phyloP scores from a whole-genome alignment of 768 basidiomycete species.

The Royoungia palumana region DNA sequence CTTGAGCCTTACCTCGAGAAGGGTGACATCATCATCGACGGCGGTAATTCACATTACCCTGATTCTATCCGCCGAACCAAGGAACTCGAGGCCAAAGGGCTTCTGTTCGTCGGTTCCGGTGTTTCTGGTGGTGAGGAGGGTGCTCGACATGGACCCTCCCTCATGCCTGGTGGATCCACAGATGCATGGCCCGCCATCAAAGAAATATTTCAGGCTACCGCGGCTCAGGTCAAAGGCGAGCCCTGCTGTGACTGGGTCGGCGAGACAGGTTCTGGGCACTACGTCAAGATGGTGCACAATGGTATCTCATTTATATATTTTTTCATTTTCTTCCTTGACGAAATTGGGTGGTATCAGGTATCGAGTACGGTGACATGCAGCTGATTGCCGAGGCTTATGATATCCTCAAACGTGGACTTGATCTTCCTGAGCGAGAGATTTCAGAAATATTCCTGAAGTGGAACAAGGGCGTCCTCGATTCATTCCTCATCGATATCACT shows the following conservation, averaged over 20 bases:
- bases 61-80: slow-evolving; percentile 93
- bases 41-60: slow-evolving; percentile 99
- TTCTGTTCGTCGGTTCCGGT: slow-evolving; percentile 97
- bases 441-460: slow-evolving; percentile 90
- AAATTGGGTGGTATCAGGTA: slow-evolving; percentile 55
- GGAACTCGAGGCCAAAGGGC: slow-evolving; percentile 91
- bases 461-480: slow-evolving; percentile 99
- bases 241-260: slow-evolving; percentile 99
- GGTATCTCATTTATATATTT: slow-evolving; percentile 45
- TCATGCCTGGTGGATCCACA: slow-evolving; percentile 97
- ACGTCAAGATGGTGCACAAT: slow-evolving; percentile 99
- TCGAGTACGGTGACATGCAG: slow-evolving; percentile 99
- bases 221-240: slow-evolving; percentile 91
- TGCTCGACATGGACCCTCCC: slow-evolving; percentile 92
- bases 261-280: slow-evolving; percentile 92
- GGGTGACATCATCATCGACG: slow-evolving; percentile 99
- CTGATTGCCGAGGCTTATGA: slow-evolving; percentile 98
- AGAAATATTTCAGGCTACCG: slow-evolving; percentile 97
- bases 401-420: slow-evolving; percentile 95
- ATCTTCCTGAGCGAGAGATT: slow-evolving; percentile 82
- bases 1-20: slow-evolving; percentile 86
- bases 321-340: background rate
- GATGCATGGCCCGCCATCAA: slow-evolving; percentile 97
- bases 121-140: slow-evolving; percentile 99
- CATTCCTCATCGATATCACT: slow-evolving; percentile 98